A percentile compares a stretch with the other conserved stretches of the same genome.
Evolutionary conservation across 2,329 filamentous ascomycete species (phyloP).

Genomic region (Didymellaceae sp.): DNA sequence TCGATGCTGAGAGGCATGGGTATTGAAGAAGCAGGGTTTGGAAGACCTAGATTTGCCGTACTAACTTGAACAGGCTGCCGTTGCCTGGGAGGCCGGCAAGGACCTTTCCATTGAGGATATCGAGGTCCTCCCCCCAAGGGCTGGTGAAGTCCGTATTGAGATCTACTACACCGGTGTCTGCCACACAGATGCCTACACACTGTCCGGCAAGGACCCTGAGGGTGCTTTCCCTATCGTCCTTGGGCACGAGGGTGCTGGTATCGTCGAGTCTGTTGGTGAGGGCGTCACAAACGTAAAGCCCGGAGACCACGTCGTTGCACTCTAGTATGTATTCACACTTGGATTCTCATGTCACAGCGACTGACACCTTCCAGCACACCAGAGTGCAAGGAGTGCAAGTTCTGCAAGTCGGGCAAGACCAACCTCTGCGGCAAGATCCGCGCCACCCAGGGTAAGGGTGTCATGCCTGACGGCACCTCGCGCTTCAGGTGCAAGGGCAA

Average conservation of each 20-base stretch:
- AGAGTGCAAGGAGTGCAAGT: slow-evolving; percentile 98
- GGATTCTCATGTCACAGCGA: not conserved
- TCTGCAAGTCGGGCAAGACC: slow-evolving; percentile 99
- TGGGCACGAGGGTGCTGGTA: slow-evolving; percentile 52
- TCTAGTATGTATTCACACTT: slow-evolving; percentile 48
- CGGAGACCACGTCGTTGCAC: slow-evolving; percentile 78
- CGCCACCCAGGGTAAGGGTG: slow-evolving; percentile 90
- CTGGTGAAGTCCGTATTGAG: slow-evolving; percentile 95
- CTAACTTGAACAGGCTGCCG: slow-evolving; percentile 70
- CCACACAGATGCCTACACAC: slow-evolving; percentile 81
- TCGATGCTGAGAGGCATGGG: slow-evolving; percentile 10
- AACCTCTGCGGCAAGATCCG: slow-evolving; percentile 99
- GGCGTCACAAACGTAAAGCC: slow-evolving; percentile 93
- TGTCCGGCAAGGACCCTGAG: slow-evolving; percentile 88
- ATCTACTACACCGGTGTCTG: slow-evolving; percentile 98
- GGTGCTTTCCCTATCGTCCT: slow-evolving; percentile 58
- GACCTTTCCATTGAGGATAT: slow-evolving; percentile 88
- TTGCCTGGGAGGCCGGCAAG: slow-evolving; percentile 96
- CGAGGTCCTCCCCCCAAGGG: slow-evolving; percentile 86
- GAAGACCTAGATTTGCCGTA: not conserved
- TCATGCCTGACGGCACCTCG: slow-evolving; percentile 96
- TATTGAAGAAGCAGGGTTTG: not conserved
- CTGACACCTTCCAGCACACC: slow-evolving; percentile 71
- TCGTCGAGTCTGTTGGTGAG: slow-evolving; percentile 72
- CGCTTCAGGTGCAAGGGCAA: slow-evolving; percentile 95